Evolutionary conservation across 805 yeast species (phyloP).

Genomic region (Cyberlindnera japonica): DNA sequence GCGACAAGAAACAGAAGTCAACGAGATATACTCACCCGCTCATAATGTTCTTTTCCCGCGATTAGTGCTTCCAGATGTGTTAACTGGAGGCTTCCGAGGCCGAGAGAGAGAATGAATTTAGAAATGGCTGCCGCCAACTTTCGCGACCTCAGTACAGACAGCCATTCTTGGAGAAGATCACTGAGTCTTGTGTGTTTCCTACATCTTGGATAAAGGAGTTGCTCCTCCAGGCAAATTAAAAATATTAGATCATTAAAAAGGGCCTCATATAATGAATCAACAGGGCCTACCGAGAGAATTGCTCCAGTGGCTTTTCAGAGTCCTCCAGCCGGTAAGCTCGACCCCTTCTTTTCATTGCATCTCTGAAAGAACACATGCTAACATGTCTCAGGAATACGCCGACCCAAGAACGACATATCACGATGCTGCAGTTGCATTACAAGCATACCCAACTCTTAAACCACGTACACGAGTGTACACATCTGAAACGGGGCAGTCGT

Average conservation of each 20-base stretch:
- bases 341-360: not conserved
- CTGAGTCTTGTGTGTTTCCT: too few species aligned
- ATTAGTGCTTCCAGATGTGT: not conserved
- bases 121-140: conserved; percentile 7
- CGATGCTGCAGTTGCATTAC: conserved; percentile 56
- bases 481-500: conserved; percentile 52
- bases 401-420: conserved; percentile 58
- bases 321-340: conserved; percentile 43
- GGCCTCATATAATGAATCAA: conserved; percentile 7
- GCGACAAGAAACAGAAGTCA: not conserved
- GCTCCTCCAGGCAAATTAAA: too few species aligned
- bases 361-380: not conserved
- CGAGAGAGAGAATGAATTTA: not conserved
- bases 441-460: conserved; percentile 47
- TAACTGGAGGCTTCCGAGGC: not conserved
- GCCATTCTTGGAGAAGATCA: not conserved
- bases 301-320: conserved; percentile 56
- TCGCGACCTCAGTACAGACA: conserved; percentile 2
- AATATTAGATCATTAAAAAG: too few species aligned
- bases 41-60: conserved; percentile 4
- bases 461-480: conserved; percentile 69
- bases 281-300: conserved; percentile 28
- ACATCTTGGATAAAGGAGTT: too few species aligned
- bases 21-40: conserved; percentile 10
- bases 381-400: conserved; percentile 41